Base-by-base conservation (phyloP, 768 basidiomycete species). In the Leccinellum albellum region DNA sequence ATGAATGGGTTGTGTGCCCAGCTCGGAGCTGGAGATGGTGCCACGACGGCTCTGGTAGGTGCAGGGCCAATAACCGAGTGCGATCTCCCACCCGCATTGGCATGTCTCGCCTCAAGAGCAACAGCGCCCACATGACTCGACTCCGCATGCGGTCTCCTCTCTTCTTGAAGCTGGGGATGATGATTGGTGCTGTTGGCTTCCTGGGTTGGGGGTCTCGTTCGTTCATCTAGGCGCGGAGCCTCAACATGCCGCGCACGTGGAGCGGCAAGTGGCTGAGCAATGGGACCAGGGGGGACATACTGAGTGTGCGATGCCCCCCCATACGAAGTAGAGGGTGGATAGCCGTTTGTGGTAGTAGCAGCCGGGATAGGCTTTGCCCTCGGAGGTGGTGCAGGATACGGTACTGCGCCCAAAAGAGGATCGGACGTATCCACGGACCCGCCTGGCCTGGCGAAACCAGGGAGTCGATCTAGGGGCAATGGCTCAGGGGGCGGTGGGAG, bases 401-500 rank as follows among this genome's bases (percentile, higher is more conserved):
- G 68, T 13, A 63, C 60, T 15, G 62, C 61, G 2, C 59, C 50
- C 20, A 65, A 50, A 40, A 65, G 65, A 1, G 58, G 57, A 53
- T 72, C 70, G 2, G 55, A 10, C 1, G 59, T 49, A 26, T 68
- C 66, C 42, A 55, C 56, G 50, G 59, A 49, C 6, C 66, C 69
- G 15, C 65, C 69, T 9, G 73, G 67, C 58, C 76, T 73, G 17
- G 73, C 71, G 51, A 80, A 76, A 12, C 74, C 51, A 12, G 79
- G 77, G 20, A 81, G 70, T 40, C 74, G 71, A 24, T 80, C 78
- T 10, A 78, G 68, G 9, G 79, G 74, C 7, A 83, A 66, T 3
- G 81, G 83, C 54, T 79, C 76, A 13, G 83, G 83, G n/a, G 83
- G 83, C 42, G 73, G 67, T 23, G 83, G 83, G 20, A 85, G 75